Evolutionary conservation across 495 filamentous ascomycete genomes (phyloP).

Genomic region (Halenospora varia): DNA sequence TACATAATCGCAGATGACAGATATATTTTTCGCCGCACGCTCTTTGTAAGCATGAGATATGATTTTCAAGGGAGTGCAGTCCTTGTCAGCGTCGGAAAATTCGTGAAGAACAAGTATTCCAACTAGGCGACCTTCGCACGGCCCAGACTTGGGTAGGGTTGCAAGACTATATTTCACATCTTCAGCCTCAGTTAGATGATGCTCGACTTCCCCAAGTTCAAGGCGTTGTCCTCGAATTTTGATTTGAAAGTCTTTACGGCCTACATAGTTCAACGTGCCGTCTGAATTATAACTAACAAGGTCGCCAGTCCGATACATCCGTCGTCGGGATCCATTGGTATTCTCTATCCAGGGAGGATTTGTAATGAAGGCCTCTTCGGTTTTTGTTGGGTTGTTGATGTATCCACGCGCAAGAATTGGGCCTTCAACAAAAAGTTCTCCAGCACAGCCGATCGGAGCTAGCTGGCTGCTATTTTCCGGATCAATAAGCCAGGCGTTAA

Average conservation of each 20-base stretch:
- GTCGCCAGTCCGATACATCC: conserved; percentile 43
- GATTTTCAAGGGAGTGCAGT: no score
- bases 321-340: neutral
- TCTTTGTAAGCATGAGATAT: no score
- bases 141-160: no score
- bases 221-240: no score
- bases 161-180: neutral
- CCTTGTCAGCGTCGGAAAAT: no score
- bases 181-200: neutral
- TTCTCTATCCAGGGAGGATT: neutral
- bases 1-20: no score
- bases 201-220: conserved; percentile 24
- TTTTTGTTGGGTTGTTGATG: conserved; percentile 34
- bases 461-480: conserved; percentile 12
- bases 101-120: no score
- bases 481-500: conserved; percentile 38
- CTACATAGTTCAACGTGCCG: conserved; percentile 36
- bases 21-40: no score
- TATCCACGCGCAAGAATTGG: conserved; percentile 39
- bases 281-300: conserved; percentile 50
- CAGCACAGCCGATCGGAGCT: neutral
- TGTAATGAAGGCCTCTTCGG: conserved; percentile 34
- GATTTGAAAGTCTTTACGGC: conserved; percentile 25
- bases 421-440: conserved; percentile 10
- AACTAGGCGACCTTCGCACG: no score